phyloP scores from a whole-genome alignment of 1,284 basidiomycete genomes.

The Rhodotorula sp. region DNA sequence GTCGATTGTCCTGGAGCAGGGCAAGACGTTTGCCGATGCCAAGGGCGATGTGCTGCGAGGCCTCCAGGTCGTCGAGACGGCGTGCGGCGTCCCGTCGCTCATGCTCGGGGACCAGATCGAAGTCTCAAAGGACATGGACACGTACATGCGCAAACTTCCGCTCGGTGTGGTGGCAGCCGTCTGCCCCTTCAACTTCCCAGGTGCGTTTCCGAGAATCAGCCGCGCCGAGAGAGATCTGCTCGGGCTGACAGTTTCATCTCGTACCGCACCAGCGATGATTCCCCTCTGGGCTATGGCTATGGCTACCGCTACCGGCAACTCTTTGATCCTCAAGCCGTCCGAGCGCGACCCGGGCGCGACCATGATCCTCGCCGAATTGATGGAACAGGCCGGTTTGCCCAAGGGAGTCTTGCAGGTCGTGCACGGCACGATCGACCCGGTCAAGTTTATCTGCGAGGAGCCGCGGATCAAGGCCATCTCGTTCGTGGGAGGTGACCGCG shows the following conservation, averaged over 20 bases:
- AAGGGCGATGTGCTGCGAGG: constrained; percentile 92
- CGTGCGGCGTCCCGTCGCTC: constrained; percentile 75
- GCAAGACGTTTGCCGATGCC: constrained; percentile 64
- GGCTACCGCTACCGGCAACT: constrained; percentile 86
- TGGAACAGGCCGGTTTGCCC: constrained; percentile 64
- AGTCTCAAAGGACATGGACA: constrained; percentile 97
- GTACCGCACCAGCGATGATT: constrained; percentile 69
- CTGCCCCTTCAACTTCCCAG: constrained; percentile 57
- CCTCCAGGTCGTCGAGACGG: constrained; percentile 81
- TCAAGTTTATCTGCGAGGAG: constrained; percentile 92
- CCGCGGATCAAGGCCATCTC: constrained; percentile 88
- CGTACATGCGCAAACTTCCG: constrained; percentile 66
- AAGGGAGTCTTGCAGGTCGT: constrained; percentile 56
- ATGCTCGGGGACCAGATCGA: constrained; percentile 88
- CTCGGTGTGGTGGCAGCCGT: constrained; percentile 65
- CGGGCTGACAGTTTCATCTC: constrained; percentile 35
- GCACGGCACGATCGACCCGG: constrained; percentile 82
- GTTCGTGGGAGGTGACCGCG: constrained; percentile 94
- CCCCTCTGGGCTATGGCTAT: constrained; percentile 91
- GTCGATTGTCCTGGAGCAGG: constrained; percentile 46
- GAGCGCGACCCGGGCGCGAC: constrained; percentile 95
- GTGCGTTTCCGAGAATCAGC: not conserved
- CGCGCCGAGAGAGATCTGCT: too few relatives aligned
- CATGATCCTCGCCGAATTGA: constrained; percentile 95
- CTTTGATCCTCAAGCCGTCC: constrained; percentile 89